Conservation (phyloP, 495 filamentous ascomycete genomes). For the Xylaria intraflava region DNA sequence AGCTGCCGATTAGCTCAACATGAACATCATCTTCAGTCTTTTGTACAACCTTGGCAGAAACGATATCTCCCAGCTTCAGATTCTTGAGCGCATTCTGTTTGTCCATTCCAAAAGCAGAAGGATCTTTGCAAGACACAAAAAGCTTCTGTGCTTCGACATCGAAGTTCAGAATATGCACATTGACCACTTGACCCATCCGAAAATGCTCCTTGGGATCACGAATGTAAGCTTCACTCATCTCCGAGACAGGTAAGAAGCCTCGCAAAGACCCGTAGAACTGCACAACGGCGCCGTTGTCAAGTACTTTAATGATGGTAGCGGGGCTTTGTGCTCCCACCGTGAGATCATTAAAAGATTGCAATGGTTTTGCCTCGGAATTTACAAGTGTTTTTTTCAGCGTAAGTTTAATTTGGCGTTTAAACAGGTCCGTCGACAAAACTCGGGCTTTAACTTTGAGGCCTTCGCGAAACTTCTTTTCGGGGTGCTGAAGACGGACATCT, state of each 20-base stretch:
- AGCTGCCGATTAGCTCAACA: conserved; percentile 63
- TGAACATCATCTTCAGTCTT: conserved; percentile 75
- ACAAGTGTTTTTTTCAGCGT: conserved; percentile 92
- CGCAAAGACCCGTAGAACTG: conserved; percentile 82
- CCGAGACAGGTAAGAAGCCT: conserved; percentile 82
- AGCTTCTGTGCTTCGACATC: conserved; percentile 64
- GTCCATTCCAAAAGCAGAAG: conserved; percentile 62
- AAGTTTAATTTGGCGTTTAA: conserved; percentile 73
- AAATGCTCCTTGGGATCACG: conserved; percentile 85
- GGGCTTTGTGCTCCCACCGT: conserved; percentile 63
- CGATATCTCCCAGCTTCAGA: conserved; percentile 61
- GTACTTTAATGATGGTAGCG: conserved; percentile 77
- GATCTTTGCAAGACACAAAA: conserved; percentile 89
- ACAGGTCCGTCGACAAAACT: conserved; percentile 71
- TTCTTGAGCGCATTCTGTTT: conserved; percentile 69
- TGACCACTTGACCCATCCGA: conserved; percentile 81
- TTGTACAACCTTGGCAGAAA: conserved; percentile 72
- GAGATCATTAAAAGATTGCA: conserved; percentile 68
- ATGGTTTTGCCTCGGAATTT: conserved; percentile 70
- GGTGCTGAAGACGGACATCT: conserved; percentile 80
- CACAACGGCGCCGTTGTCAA: conserved; percentile 74
- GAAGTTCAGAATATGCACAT: conserved; percentile 72
- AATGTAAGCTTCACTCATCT: conserved; percentile 97
- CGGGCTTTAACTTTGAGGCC: conserved; percentile 75
- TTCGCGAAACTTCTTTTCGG: conserved; percentile 91